A percentile compares a stretch with the other conserved stretches of the same genome.
Evolutionary conservation across 345 rosid genomes (phyloP).

Genomic region (Arabis alpina): DNA sequence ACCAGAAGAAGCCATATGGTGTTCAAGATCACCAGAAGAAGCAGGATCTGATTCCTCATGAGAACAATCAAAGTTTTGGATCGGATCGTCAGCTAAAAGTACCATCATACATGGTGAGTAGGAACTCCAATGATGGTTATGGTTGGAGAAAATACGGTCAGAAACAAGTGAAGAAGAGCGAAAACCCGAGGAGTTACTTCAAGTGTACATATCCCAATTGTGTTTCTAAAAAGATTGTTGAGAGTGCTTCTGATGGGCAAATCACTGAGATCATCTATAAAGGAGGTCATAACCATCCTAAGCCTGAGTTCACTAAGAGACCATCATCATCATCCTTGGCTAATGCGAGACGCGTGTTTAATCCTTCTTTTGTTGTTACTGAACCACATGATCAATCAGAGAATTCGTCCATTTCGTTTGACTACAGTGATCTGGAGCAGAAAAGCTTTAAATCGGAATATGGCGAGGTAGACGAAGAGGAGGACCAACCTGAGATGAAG

Average conservation of each 20-base stretch:
- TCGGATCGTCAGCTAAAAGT: slow-evolving; percentile 35
- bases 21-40: slow-evolving; percentile 51
- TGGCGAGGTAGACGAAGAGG: slow-evolving; percentile 66
- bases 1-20: slow-evolving; percentile 45
- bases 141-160: slow-evolving; percentile 98
- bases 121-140: slow-evolving; percentile 85
- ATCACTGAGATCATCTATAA: slow-evolving; percentile 95
- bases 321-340: slow-evolving; percentile 53
- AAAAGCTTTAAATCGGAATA: slow-evolving; percentile 66
- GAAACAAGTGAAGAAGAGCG: slow-evolving; percentile 95
- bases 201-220: slow-evolving; percentile 92
- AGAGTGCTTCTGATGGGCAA: slow-evolving; percentile 85
- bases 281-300: slow-evolving; percentile 94
- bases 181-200: slow-evolving; percentile 95
- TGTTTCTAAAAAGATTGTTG: slow-evolving; percentile 93
- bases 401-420: slow-evolving; percentile 79
- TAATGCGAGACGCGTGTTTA: slow-evolving; percentile 45
- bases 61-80: slow-evolving; percentile 36
- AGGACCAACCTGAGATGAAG: slow-evolving; percentile 78
- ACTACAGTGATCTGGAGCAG: slow-evolving; percentile 69
- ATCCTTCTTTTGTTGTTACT: slow-evolving; percentile 37
- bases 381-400: slow-evolving; percentile 68
- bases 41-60: slow-evolving; percentile 52
- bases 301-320: slow-evolving; percentile 82
- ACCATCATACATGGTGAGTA: slow-evolving; percentile 52